Evolutionary conservation across 352 stramenopile genomes (phyloP), one percentile per base, ranked within the genome.

Genomic region (Pythium brassicae): DNA sequence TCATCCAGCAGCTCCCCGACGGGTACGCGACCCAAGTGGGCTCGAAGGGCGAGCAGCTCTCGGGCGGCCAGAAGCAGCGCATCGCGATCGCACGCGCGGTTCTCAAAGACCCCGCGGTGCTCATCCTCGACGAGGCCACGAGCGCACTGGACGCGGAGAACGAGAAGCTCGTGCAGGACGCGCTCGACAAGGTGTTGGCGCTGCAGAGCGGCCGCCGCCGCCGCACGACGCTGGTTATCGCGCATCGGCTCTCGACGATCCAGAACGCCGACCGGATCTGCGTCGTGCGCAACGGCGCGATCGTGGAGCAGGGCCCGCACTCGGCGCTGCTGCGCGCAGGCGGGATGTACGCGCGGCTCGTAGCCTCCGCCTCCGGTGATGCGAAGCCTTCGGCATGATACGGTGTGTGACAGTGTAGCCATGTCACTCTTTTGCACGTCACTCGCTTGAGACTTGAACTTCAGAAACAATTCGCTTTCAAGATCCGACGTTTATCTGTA

Each of bases 1-100:
- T 97, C 56, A 96, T 97, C 68, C 57, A 53, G 5, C 50, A 61
- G 6, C 90, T 98, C 9, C 72, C 87, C 0, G 77, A 96, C 22
- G 74, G 82, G 23, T 97, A 86, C 68, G 77, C 97, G 23, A 97
- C 91, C 4, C 64, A 87, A 29, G 91, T 98, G 12, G 90, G 93
- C 34, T 53, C 39, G 29, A 68, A 74, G 34, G 69, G 69, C 32
- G 50, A 68, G 26, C 49, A 63, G 35, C 65, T 77, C 44, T 49
- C 72, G n/a, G 78, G 69, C 22, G 78, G 78, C 3, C 78, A 70
- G 22, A 78, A 76, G 20, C 86, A 87, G 55, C 86, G 75, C 48
- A 87, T 76, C 14, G 57, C 84, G 32, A 61, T 85, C 20, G 58
- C 63, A n/a, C 60, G 44, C 22, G 44, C 44, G 11, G 32, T 49